Evolutionary conservation across 441 rosid species (phyloP).

Genomic region (Populus hybrid): DNA sequence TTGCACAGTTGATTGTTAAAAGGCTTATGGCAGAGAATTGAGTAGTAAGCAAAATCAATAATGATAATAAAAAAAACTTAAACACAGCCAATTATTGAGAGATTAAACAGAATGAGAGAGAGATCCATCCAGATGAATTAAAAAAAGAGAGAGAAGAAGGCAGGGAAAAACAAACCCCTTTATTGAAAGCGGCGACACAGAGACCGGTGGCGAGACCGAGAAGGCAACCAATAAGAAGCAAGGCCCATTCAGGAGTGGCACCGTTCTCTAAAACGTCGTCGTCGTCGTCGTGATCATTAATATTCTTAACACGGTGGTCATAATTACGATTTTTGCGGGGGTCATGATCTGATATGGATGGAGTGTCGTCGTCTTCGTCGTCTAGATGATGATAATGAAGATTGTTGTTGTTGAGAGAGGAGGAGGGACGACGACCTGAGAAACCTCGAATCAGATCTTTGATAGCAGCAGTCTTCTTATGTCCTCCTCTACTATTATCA

Average conservation of each 20-base stretch:
- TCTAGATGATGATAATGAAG: constrained; percentile 14
- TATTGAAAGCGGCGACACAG: constrained; percentile 85
- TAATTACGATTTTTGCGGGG: constrained; percentile 6
- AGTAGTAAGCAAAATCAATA: not conserved
- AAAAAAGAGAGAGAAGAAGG: not conserved
- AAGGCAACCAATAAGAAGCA: constrained; percentile 81
- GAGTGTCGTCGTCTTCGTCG: constrained; percentile 13
- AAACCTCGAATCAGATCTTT: not conserved
- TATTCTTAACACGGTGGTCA: constrained; percentile 12
- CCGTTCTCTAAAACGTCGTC: constrained; percentile 55
- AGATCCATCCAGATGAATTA: constrained; percentile 20
- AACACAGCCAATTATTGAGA: not conserved
- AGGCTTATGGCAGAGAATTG: not conserved
- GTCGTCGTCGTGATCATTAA: constrained; percentile 22
- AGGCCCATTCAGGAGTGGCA: constrained; percentile 93
- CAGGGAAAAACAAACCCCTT: constrained; percentile 48
- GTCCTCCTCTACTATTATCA: constrained; percentile 19
- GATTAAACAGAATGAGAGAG: not conserved
- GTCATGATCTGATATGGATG: not conserved
- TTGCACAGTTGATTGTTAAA: not conserved
- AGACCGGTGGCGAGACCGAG: constrained; percentile 88
- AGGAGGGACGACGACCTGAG: not conserved
- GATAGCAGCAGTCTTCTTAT: not conserved
- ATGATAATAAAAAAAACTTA: no score
- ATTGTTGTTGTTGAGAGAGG: constrained; percentile 4